These are phyloP conservation scores for Xanthoparmelia taractica DNA, from an alignment of 495 filamentous ascomycete species.

Conservation along the genomic window DNA sequence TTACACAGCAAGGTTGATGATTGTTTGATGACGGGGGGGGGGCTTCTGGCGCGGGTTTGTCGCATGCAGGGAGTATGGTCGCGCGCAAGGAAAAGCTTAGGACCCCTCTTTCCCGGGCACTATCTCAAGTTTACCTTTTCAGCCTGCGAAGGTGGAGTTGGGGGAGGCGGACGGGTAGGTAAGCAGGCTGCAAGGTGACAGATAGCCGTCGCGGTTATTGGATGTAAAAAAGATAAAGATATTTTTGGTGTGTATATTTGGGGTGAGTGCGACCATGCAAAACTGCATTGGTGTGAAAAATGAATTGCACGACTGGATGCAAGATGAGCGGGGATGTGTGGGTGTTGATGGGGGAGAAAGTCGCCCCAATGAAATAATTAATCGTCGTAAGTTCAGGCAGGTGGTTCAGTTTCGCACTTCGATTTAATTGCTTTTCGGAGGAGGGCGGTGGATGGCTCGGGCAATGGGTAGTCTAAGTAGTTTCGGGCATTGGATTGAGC, in stretches of 20 bases:
- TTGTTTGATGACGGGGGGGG: constrained; percentile 13
- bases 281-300: constrained; percentile 7
- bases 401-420: neutral
- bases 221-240: constrained; percentile 17
- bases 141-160: constrained; percentile 16
- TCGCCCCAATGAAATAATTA: constrained; percentile 20
- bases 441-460: constrained; percentile 50
- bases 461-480: constrained; percentile 25
- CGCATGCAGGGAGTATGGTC: constrained; percentile 25
- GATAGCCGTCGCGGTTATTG: constrained; percentile 24
- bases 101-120: constrained; percentile 27
- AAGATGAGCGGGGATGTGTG: constrained; percentile 25
- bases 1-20: constrained; percentile 16
- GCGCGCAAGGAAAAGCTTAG: constrained; percentile 28
- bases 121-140: constrained; percentile 22
- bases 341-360: constrained; percentile 14
- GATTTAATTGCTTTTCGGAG: neutral
- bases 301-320: constrained; percentile 18
- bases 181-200: constrained; percentile 24
- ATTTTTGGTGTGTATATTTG: constrained; percentile 15
- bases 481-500: constrained; percentile 22
- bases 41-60: constrained; percentile 25
- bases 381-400: neutral
- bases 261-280: constrained; percentile 23
- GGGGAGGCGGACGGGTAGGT: constrained; percentile 21